Conservation (phyloP, 148 eudicot species). For the Rhododendron williamsianum region DNA sequence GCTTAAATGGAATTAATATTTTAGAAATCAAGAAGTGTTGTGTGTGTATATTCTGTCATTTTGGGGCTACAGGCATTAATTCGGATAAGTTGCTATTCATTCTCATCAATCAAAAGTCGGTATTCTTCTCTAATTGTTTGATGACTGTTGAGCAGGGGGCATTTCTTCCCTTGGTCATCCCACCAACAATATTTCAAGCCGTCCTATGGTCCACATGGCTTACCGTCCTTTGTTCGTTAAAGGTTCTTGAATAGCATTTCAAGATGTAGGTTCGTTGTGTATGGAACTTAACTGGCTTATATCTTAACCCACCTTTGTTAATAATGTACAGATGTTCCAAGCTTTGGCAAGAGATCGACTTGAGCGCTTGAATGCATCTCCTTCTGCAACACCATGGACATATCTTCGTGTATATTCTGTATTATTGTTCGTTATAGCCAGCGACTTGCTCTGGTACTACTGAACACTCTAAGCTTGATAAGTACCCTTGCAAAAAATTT, state of each 20-base stretch:
- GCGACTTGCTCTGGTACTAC: conserved; percentile 77
- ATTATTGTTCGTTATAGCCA: conserved; percentile 61
- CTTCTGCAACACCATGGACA: conserved; percentile 86
- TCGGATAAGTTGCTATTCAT: neutral
- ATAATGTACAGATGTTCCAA: conserved; percentile 82
- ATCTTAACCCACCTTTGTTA: neutral
- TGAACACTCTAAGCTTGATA: conserved; percentile 2
- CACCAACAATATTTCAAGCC: conserved; percentile 75
- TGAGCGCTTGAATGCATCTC: conserved; percentile 96
- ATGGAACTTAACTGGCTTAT: conserved; percentile 8
- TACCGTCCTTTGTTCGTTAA: conserved; percentile 69
- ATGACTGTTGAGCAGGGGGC: conserved; percentile 54
- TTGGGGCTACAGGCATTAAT: neutral
- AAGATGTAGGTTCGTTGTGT: conserved; percentile 8
- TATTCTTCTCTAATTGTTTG: conserved; percentile 1
- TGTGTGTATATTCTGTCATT: neutral
- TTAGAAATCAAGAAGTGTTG: neutral
- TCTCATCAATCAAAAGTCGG: neutral
- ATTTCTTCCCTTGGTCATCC: conserved; percentile 88
- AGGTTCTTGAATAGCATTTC: conserved; percentile 40
- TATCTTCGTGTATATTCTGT: conserved; percentile 96
- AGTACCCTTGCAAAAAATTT: neutral
- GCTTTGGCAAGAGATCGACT: conserved; percentile 97
- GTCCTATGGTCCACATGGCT: conserved; percentile 85
- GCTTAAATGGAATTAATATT: neutral